Evolutionary conservation across 371 early-diverging fungal species (phyloP).

Genomic region (Mortierella sp.): DNA sequence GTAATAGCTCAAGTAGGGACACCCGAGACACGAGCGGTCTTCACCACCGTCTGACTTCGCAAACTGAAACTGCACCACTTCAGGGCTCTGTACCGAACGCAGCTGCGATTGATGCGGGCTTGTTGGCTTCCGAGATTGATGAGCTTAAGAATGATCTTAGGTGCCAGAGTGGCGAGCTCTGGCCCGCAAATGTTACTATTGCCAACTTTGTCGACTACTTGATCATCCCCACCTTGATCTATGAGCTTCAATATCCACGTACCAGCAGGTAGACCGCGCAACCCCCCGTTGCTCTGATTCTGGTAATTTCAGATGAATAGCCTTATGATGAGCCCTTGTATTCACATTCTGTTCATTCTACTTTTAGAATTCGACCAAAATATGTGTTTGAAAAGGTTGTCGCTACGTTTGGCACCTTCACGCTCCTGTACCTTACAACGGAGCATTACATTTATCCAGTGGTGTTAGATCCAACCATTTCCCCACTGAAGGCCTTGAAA

Average conservation of each 20-base stretch:
- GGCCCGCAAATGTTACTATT: constrained; percentile 86
- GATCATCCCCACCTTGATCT: constrained; percentile 90
- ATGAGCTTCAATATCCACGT: constrained; percentile 95
- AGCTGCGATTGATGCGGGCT: constrained; percentile 3
- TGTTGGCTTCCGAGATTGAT: constrained; percentile 64
- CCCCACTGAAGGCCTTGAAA: constrained; percentile 69
- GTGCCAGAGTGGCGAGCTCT: constrained; percentile 61
- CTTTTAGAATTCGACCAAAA: constrained; percentile 81
- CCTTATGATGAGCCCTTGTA: not conserved
- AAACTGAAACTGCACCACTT: constrained; percentile 31
- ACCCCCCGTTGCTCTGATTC: no score
- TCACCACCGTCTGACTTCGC: constrained; percentile 30
- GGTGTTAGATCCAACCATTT: constrained; percentile 71
- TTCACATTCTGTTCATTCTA: not conserved
- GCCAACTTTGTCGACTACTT: constrained; percentile 91
- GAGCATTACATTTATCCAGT: constrained; percentile 90
- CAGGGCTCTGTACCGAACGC: constrained; percentile 12
- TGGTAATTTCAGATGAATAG: not conserved
- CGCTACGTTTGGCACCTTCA: constrained; percentile 86
- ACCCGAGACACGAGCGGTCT: not conserved
- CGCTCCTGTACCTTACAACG: constrained; percentile 86
- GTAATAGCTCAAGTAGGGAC: not conserved
- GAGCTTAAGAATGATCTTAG: constrained; percentile 74
- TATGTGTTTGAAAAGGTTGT: constrained; percentile 89
- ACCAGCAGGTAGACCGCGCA: constrained; percentile 74